Evolutionary conservation across 805 yeast genomes (phyloP), one percentile per base, ranked within the genome.

Genomic region (Pachysolen tannophilus): DNA sequence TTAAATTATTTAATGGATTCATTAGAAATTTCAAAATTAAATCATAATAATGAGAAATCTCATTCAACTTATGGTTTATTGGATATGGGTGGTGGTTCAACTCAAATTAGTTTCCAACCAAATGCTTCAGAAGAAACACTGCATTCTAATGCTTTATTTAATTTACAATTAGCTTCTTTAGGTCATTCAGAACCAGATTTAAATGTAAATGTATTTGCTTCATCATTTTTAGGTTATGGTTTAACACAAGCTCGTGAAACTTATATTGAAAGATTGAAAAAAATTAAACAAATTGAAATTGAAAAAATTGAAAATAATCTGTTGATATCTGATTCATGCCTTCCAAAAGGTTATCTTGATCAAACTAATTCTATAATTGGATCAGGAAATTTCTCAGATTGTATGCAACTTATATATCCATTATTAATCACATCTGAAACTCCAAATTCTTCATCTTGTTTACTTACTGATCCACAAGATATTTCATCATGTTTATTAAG

Each of bases 11-110:
- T 75, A 41, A 59, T 69, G 20, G 74, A 73, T 1, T 48, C 72
- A 0, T 55, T 74, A 24, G 49, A 47, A 14, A 28, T 38, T 3
- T 35, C 50, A n/a, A 63, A 64, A 1, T 45, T 43, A 8, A 43
- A 48, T 5, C 67, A 62, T 31, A 48, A 61, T 23, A 69, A 63
- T 35, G 73, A 72, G 5, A 59, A 64, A 30, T 55, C 56, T 30
- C 67, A 64, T 37, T 52, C 63, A 9, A 69, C 82, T 0, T 75
- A 65, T 40, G 85, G 98, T 4, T 90, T 92, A 48, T 82, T 92
- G 90, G 98, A 92, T 56, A 92, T 92, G 98, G 98, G 98, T 11
- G 98, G 98, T 10, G 98, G 98, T 0, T 86, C 78, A 1, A 72
- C 81, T 0, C 84, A 78, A 48, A 71, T 78, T 15, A 76, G 76